phyloP scores from a whole-genome alignment of 441 rosid species.

The Erodium trifolium region DNA sequence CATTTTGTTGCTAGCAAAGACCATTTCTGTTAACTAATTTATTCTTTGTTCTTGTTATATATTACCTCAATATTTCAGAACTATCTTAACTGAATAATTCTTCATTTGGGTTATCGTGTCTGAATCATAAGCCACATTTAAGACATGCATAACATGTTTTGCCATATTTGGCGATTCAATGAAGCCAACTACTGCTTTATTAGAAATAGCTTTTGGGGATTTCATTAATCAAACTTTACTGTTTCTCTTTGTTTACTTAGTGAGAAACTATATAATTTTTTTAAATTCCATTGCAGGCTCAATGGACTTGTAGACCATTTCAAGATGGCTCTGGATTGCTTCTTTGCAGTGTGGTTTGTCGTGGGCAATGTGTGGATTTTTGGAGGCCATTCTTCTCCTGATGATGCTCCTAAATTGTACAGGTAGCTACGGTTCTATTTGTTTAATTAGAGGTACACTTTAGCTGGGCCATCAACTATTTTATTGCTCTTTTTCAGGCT shows the following conservation, averaged over 20 bases:
- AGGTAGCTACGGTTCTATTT: constrained; percentile 37
- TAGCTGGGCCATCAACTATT: constrained; percentile 7
- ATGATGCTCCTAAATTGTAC: constrained; percentile 92
- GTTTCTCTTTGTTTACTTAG: neutral
- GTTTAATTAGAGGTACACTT: neutral
- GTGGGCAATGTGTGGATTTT: constrained; percentile 98
- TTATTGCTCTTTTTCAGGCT: constrained; percentile 46
- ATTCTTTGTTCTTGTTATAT: neutral
- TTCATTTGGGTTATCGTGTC: neutral
- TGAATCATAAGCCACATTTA: neutral
- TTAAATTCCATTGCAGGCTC: constrained; percentile 32
- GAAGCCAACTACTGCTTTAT: too few relatives aligned
- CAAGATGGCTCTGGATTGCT: constrained; percentile 88
- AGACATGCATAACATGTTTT: neutral
- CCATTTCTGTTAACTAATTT: neutral
- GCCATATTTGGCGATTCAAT: neutral
- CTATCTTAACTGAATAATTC: neutral
- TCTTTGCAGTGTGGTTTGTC: constrained; percentile 98
- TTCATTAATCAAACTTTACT: neutral
- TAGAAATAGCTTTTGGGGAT: neutral
- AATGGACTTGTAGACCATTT: constrained; percentile 64
- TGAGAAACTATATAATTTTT: constrained; percentile 16
- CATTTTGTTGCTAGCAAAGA: neutral
- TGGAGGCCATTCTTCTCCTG: constrained; percentile 87
- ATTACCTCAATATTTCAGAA: neutral